These are phyloP conservation scores for Cutaneotrichosporon dermatis DNA, from an alignment of 1,284 basidiomycete species.

Conservation along the genomic window DNA sequence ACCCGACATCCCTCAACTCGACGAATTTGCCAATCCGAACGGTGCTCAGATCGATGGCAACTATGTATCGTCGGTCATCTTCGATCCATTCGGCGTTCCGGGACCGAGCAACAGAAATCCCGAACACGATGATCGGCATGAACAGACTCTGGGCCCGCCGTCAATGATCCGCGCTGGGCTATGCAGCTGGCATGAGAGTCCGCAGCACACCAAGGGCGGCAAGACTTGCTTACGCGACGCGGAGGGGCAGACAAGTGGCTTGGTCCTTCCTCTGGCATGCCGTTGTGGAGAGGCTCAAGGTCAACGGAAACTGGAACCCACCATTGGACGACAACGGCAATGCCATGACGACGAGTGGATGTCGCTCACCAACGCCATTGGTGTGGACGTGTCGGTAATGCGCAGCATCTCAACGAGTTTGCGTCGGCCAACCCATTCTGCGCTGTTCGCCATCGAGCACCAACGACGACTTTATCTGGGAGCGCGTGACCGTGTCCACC, in stretches of 20 bases:
- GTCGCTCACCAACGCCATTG: constrained; percentile 31
- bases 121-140: constrained; percentile 10
- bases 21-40: not conserved
- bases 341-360: constrained; percentile 32
- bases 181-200: not conserved
- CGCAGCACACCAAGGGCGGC: constrained; percentile 10
- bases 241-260: constrained; percentile 36
- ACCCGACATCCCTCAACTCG: not conserved
- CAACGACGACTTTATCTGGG: constrained; percentile 25
- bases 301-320: constrained; percentile 17
- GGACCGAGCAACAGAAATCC: constrained; percentile 7
- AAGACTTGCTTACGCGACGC: constrained; percentile 30
- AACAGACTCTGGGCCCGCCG: constrained; percentile 16
- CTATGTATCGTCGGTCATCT: constrained; percentile 17
- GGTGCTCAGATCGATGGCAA: constrained; percentile 4
- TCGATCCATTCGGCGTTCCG: constrained; percentile 17
- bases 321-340: constrained; percentile 16
- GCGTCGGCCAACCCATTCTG: not conserved
- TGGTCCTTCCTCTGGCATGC: constrained; percentile 37
- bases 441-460: constrained; percentile 17
- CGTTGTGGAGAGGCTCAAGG: constrained; percentile 30
- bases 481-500: constrained; percentile 23
- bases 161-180: constrained; percentile 14
- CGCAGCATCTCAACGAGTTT: constrained; percentile 9
- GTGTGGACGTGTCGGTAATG: constrained; percentile 24